Conservation (phyloP, 129 eudicot species). For the Helichrysum umbraculigerum region DNA sequence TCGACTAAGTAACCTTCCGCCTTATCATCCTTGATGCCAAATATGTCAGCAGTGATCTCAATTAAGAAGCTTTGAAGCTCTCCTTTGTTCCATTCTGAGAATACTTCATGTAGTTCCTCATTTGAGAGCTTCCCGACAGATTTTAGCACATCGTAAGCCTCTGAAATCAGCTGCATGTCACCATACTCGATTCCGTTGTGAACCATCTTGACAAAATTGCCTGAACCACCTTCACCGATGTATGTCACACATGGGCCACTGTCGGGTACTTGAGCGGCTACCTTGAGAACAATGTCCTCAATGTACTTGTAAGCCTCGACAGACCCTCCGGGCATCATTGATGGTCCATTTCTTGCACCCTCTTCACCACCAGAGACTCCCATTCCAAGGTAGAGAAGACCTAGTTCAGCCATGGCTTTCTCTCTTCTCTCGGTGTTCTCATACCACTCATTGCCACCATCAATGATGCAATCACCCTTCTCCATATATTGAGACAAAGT, state of each 20-base stretch:
- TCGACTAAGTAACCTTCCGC: slow-evolving; percentile 60
- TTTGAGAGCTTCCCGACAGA: slow-evolving; percentile 58
- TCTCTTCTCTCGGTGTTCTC: slow-evolving; percentile 67
- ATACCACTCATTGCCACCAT: slow-evolving; percentile 71
- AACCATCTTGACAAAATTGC: slow-evolving; percentile 64
- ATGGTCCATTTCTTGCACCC: slow-evolving; percentile 62
- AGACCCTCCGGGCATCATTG: slow-evolving; percentile 68
- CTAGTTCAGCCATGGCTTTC: slow-evolving; percentile 53
- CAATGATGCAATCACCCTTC: slow-evolving; percentile 65
- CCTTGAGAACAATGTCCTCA: slow-evolving; percentile 52
- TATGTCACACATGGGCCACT: slow-evolving; percentile 70
- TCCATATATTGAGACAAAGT: slow-evolving; percentile 58
- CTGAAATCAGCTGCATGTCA: slow-evolving; percentile 66
- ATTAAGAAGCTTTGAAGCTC: slow-evolving; percentile 60
- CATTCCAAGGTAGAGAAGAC: slow-evolving; percentile 68
- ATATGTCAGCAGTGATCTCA: slow-evolving; percentile 62
- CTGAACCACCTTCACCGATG: slow-evolving; percentile 60
- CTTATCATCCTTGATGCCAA: slow-evolving; percentile 61
- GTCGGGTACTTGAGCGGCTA: slow-evolving; percentile 63
- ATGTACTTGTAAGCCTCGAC: slow-evolving; percentile 57
- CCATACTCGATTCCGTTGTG: slow-evolving; percentile 70
- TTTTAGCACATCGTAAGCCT: slow-evolving; percentile 61
- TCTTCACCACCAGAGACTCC: slow-evolving; percentile 76
- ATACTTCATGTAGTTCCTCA: slow-evolving; percentile 48
- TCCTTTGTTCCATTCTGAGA: slow-evolving; percentile 61